These are phyloP conservation scores for Arachis stenosperma DNA, from an alignment of 306 rosid genomes.

Conservation along the genomic window DNA sequence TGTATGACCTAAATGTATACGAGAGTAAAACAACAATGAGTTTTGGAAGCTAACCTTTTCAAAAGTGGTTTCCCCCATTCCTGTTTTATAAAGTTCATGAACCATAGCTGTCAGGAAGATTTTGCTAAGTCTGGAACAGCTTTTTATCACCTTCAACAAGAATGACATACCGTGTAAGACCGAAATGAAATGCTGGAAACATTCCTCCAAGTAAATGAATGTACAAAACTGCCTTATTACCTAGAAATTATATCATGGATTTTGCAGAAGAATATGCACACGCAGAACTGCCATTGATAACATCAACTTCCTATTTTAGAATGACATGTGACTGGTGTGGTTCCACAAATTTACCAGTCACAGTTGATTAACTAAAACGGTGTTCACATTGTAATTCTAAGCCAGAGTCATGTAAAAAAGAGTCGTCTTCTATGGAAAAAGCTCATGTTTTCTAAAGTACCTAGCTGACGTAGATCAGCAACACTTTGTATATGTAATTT, in stretches of 20 bases:
- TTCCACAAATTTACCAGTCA: constrained; percentile 32
- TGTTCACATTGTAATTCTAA: constrained; percentile 3
- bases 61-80: constrained; percentile 94
- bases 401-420: constrained; percentile 23
- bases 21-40: constrained; percentile 26
- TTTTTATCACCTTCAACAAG: constrained; percentile 81
- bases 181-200: constrained; percentile 20
- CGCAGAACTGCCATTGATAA: constrained; percentile 7
- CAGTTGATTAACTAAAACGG: constrained; percentile 21
- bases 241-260: constrained; percentile 22
- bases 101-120: constrained; percentile 91
- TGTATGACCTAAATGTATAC: background rate
- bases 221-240: constrained; percentile 4
- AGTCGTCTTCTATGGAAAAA: constrained; percentile 2
- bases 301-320: constrained; percentile 23
- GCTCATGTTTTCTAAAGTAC: constrained; percentile 10
- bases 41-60: constrained; percentile 71
- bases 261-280: constrained; percentile 9
- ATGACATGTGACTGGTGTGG: constrained; percentile 19
- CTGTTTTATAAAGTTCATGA: constrained; percentile 85
- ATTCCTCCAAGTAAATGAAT: constrained; percentile 30
- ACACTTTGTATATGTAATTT: background rate
- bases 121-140: constrained; percentile 70
- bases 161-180: constrained; percentile 19
- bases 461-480: constrained; percentile 14